These are phyloP conservation scores for Platanthera zijinensis DNA, from an alignment of 106 monocot genomes.

Conservation along the genomic window DNA sequence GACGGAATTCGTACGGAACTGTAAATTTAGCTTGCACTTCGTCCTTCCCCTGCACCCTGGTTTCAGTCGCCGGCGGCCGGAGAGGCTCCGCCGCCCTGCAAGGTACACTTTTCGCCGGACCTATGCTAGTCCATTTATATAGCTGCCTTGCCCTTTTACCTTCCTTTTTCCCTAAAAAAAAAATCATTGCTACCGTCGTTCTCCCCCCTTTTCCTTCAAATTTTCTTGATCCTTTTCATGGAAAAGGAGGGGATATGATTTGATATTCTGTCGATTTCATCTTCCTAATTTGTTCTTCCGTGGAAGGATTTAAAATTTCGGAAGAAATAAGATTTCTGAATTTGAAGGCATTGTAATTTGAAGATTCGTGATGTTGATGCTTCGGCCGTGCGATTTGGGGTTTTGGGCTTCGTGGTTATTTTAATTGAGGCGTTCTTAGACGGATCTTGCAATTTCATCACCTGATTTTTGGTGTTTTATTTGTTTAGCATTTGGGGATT, in stretches of 20 bases:
- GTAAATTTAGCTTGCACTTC: neutral
- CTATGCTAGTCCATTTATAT: neutral
- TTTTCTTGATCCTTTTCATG: neutral
- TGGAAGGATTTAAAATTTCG: neutral
- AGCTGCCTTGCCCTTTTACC: neutral
- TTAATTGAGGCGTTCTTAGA: neutral
- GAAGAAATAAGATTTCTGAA: neutral
- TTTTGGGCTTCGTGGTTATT: neutral
- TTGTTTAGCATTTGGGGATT: neutral
- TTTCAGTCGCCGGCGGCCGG: neutral
- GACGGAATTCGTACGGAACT: neutral
- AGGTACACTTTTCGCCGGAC: neutral
- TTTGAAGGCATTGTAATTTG: neutral
- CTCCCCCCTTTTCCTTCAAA: neutral
- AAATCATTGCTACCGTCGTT: neutral
- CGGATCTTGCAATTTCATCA: neutral
- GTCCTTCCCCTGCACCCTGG: neutral
- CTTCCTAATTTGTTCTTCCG: neutral
- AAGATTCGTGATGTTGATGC: neutral
- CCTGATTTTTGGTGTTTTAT: neutral
- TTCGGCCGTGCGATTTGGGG: neutral
- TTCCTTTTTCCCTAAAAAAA: neutral
- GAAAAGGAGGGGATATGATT: neutral
- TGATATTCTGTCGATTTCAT: neutral
- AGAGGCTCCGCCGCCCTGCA: neutral